Base-by-base conservation (phyloP, 169 alveolate genomes). In the Blepharisma undulans region DNA sequence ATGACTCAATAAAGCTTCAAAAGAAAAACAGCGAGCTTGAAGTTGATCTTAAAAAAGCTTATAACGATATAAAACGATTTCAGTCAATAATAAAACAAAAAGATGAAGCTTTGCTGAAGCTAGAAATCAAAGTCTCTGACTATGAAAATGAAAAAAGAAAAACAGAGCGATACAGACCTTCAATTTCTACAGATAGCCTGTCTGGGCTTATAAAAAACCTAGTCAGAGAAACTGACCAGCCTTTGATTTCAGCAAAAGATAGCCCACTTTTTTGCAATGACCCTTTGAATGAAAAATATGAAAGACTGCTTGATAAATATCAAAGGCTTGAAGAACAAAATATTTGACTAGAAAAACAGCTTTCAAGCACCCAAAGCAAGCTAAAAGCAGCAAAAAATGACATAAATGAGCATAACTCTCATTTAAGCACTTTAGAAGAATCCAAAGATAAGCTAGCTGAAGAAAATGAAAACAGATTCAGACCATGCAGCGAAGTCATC, bases 231-330 rank as follows among this genome's bases (percentile, higher is more conserved):
- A 22, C 34, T 33, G 34, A 22, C 34, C 25, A 25, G 72, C 87
- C 34, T 2, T 29, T 79, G 14, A 29, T 21, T 25, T 25, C 72
- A 30, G 61, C 87, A 12, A 79, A 22, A 25, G 87, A 21, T 25
- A 72, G 61, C 25, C 71, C 34, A 21, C 34, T 79, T 2, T 25
- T 21, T 25, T 25, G 19, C 7, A 25, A 21, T 33, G 87, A 79
- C 29, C 29, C 72, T 79, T 79, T 29, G 12, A 79, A 29, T 72
- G 87, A 79, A 79, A 79, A 79, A 33, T 79, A 79, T 33, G 87
- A 79, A 12, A 29, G 30, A 16, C 87, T 79, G 6, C 87, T 79
- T 79, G 87, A 79, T 25, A 79, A 79, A 21, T 79, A 79, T 33
- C 87, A 79, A 34, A 30, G 29, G 27, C 87, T 79, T 7, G 71